Evolutionary conservation across 1,139 yeast genomes (phyloP), one percentile per base, ranked within the genome.

Genomic region (Candida dubliniensis): DNA sequence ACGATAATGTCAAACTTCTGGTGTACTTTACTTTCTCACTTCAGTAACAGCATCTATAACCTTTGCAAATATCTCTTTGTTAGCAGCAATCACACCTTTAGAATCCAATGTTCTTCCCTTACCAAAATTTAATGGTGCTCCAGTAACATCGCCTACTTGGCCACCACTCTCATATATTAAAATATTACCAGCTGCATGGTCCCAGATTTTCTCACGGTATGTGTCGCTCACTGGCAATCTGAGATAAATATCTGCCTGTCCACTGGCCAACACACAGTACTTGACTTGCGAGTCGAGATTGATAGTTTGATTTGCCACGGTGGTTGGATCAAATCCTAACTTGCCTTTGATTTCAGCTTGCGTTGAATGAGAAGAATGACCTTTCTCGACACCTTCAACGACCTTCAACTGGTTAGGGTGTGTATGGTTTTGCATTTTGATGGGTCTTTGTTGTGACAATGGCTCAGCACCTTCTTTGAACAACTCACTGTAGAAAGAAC

Each of bases 131-230:
- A 93, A 76, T n/a, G 64, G 65, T 31, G 73, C 71, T 9, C 97
- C 96, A 45, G 77, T 63, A 59, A 91, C 81, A 61, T 93, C 99
- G 11, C 95, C 82, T 25, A 93, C 98, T 43, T 71, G 64, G 8
- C 99, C 99, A 38, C 98, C 98, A 55, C 95, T 87, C 64, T 95
- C 99, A 31, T 79, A 75, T 36, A 95, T 82, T 52, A 93, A 77
- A 10, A 91, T 74, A 55, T 87, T 85, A 5, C 99, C 99, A 2
- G 97, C 96, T 23, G 98, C 98, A 63, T 93, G 99, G 64, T 93
- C 99, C 99, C 99, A 93, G 48, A 93, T 90, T 67, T 95, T 93
- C 62, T 93, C 99, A 57, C 88, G 79, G 63, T 91, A 93, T 2
- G 77, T 67, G 42, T 80, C 76, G 52, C 78, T 82, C 39, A 84